Conservation (phyloP, 179 eudicot genomes). For the Beta macrorhiza region DNA sequence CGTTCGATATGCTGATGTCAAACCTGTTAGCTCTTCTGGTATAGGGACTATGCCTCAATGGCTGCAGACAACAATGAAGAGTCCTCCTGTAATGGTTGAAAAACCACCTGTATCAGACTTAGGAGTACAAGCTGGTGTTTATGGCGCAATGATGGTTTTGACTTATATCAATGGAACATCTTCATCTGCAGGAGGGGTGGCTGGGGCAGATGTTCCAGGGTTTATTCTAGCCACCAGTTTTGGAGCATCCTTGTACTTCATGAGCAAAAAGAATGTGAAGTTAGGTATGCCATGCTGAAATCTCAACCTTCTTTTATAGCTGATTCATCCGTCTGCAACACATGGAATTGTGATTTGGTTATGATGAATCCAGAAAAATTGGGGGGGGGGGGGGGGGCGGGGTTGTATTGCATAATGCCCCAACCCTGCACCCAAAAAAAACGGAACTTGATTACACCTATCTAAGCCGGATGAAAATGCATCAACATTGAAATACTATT, state of each 20-base stretch:
- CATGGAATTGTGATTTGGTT: background rate
- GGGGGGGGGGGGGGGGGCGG: background rate
- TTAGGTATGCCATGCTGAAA: slow-evolving; percentile 53
- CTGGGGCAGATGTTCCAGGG: slow-evolving; percentile 93
- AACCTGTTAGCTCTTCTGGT: slow-evolving; percentile 56
- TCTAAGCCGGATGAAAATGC: background rate
- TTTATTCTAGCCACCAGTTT: slow-evolving; percentile 84
- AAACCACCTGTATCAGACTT: slow-evolving; percentile 64
- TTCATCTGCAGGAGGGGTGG: slow-evolving; percentile 44
- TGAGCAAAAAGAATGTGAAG: slow-evolving; percentile 81
- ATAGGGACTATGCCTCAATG: slow-evolving; percentile 73
- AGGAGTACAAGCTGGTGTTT: slow-evolving; percentile 89
- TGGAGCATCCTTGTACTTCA: slow-evolving; percentile 92
- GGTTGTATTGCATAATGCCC: too few species aligned
- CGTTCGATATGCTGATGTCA: slow-evolving; percentile 88
- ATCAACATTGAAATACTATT: background rate
- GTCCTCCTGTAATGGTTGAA: slow-evolving; percentile 59
- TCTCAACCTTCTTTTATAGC: background rate
- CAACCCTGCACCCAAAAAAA: background rate
- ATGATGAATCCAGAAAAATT: background rate
- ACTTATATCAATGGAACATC: slow-evolving; percentile 76
- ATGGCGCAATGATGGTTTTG: slow-evolving; percentile 80
- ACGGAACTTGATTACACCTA: background rate
- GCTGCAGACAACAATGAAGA: slow-evolving; percentile 66
- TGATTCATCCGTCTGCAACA: background rate